Percentiles rank a stretch among this genome's conserved stretches.
phyloP scores from a whole-genome alignment of 2,329 filamentous ascomycete genomes.

The Daldinia sp. region DNA sequence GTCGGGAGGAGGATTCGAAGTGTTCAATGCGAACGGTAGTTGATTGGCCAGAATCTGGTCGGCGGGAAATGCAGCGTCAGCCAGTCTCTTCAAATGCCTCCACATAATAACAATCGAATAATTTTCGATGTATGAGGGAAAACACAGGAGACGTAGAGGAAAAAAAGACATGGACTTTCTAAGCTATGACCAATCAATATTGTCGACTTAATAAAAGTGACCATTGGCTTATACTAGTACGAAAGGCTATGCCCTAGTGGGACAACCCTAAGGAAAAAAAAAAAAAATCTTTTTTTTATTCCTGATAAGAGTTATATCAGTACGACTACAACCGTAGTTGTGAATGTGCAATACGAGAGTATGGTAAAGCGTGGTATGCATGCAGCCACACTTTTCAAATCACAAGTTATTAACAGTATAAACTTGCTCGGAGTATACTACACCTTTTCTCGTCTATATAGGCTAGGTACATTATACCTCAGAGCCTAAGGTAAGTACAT shows the following conservation, averaged over 20 bases:
- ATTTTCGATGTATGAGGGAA: slow-evolving; percentile 27
- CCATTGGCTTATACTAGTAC: slow-evolving; percentile 23
- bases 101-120: slow-evolving; percentile 35
- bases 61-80: slow-evolving; percentile 34
- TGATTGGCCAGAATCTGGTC: slow-evolving; percentile 29
- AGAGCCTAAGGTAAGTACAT: slow-evolving; percentile 4
- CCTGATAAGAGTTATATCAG: slow-evolving; percentile 11
- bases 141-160: background rate
- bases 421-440: slow-evolving; percentile 22
- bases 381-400: slow-evolving; percentile 34
- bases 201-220: slow-evolving; percentile 22
- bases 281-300: slow-evolving; percentile 4
- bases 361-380: slow-evolving; percentile 18
- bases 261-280: slow-evolving; percentile 4
- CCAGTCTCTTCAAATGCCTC: slow-evolving; percentile 19
- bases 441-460: background rate
- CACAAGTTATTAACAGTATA: slow-evolving; percentile 17
- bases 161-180: slow-evolving; percentile 1
- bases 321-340: slow-evolving; percentile 14
- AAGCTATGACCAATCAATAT: slow-evolving; percentile 38
- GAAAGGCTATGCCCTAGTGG: slow-evolving; percentile 7
- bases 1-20: slow-evolving; percentile 39
- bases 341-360: slow-evolving; percentile 3
- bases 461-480: slow-evolving; percentile 8
- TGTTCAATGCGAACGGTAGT: slow-evolving; percentile 30